Base-by-base conservation (phyloP, 106 monocot genomes). In the Dendrobium catenatum region DNA sequence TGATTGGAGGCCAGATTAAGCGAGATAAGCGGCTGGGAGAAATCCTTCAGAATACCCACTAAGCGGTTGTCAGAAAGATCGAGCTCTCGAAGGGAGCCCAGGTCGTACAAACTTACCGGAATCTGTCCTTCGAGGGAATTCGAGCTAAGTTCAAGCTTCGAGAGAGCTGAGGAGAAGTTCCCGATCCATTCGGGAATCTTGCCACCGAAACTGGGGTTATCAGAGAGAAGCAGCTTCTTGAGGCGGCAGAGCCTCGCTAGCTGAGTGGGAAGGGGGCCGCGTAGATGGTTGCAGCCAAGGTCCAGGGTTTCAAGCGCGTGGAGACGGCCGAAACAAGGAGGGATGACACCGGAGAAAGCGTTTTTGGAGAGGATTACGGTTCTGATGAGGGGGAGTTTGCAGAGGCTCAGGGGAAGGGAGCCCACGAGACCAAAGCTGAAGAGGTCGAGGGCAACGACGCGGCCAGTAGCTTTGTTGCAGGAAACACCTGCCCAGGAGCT, bases 31-130 rank as follows among this genome's bases (percentile, higher is more conserved):
- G 82, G 44, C 46, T 85, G 80, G 19, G 67, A 67, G 80, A 93
- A 90, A 18, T 89, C 93, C 55, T 37, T 20, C 40, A 93, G 61
- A 20, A 42, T 70, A 16, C 87, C 90, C 1, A 15, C 4, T 42
- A 90, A 81, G 42, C 2, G 66, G 41, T 93, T 93, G 73, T 43
- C 48, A 18, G 90, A 90, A 29, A 93, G 86, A 68, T 88, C 86
- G 31, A 93, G 64, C 44, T 55, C 55, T 22, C 55, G 77, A 29
- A 93, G 84, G 6, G 88, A 87, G 6, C 33, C 67, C 31, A 89
- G 83, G 2, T 11, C 33, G 56, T 79, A 83, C n/a, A 90, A 20
- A 26, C 43, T 44, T 2, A 17, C 55, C 11, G 93, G 87, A 58
- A 93, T 83, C 55, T 79, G 79, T 3, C 93, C 93, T 0, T 72